These are phyloP conservation scores for Starmerella vitae DNA, from an alignment of 805 yeast genomes.

Conservation along the genomic window DNA sequence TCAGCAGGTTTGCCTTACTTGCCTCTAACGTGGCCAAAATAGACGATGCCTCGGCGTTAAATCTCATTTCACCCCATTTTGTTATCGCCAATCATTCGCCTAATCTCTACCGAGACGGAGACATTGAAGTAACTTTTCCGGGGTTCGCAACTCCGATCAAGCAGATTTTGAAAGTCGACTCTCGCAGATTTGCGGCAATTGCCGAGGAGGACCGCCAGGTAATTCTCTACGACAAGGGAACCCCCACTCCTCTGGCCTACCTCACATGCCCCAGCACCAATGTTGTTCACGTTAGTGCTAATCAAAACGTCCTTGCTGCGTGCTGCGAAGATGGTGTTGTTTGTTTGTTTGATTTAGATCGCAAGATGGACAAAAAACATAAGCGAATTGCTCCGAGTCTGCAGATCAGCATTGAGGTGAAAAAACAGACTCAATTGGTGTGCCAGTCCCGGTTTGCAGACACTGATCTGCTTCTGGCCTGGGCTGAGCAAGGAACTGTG, in stretches of 20 bases:
- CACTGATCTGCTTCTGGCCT: slow-evolving; percentile 14
- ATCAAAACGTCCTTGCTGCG: slow-evolving; percentile 32
- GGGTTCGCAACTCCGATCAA: slow-evolving; percentile 64
- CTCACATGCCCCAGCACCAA: slow-evolving; percentile 54
- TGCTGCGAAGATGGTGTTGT: slow-evolving; percentile 63
- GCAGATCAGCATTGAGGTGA: slow-evolving; percentile 9
- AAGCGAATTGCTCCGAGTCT: slow-evolving; percentile 9
- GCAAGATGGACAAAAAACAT: slow-evolving; percentile 7
- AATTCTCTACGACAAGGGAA: slow-evolving; percentile 47
- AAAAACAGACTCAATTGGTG: slow-evolving; percentile 6
- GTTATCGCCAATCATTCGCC: slow-evolving; percentile 58
- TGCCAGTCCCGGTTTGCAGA: slow-evolving; percentile 14
- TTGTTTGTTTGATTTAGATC: slow-evolving; percentile 44
- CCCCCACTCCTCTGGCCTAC: slow-evolving; percentile 37
- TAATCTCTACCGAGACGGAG: slow-evolving; percentile 35
- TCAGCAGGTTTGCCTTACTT: slow-evolving; percentile 32
- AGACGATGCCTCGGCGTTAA: slow-evolving; percentile 1
- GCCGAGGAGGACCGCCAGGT: slow-evolving; percentile 74
- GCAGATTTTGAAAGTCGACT: slow-evolving; percentile 31
- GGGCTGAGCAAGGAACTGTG: slow-evolving; percentile 27
- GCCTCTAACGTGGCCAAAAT: slow-evolving; percentile 19
- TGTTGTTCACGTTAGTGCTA: slow-evolving; percentile 31
- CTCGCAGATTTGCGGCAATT: slow-evolving; percentile 45
- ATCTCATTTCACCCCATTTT: slow-evolving; percentile 20
- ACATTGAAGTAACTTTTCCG: slow-evolving; percentile 43